Evolutionary conservation across 2,329 filamentous ascomycete species (phyloP).

Genomic region (Cryphonectria nitschkei): DNA sequence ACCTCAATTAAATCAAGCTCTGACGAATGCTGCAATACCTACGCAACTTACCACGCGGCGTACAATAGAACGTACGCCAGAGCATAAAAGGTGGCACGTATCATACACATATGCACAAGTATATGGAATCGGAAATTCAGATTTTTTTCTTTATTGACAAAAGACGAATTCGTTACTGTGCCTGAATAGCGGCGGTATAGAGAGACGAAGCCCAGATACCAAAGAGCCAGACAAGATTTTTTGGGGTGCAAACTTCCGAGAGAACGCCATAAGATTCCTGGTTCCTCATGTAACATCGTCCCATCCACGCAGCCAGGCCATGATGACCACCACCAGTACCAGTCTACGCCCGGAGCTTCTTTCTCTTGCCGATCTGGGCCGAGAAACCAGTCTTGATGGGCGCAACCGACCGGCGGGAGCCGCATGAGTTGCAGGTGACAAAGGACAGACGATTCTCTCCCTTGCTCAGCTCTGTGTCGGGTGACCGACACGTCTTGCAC

Average conservation of each 20-base stretch:
- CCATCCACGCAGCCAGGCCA: slow-evolving; percentile 8
- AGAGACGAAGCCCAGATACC: not conserved
- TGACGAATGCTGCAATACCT: no score
- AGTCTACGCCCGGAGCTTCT: slow-evolving; percentile 82
- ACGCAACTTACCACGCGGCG: not conserved
- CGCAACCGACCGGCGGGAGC: slow-evolving; percentile 83
- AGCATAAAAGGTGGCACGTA: not conserved
- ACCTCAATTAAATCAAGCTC: not conserved
- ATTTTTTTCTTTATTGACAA: not conserved
- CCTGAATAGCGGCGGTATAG: not conserved
- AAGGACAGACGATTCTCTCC: slow-evolving; percentile 99
- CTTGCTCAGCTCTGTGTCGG: slow-evolving; percentile 96
- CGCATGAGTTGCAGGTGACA: slow-evolving; percentile 92
- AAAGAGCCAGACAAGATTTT: slow-evolving; percentile 1
- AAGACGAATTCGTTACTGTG: not conserved
- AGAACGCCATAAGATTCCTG: slow-evolving; percentile 13
- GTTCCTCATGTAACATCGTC: slow-evolving; percentile 21
- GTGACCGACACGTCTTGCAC: slow-evolving; percentile 96
- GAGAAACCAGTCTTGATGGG: slow-evolving; percentile 99
- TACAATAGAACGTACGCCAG: not conserved
- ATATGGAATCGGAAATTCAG: not conserved
- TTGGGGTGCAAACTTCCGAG: not conserved
- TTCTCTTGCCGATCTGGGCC: slow-evolving; percentile 98
- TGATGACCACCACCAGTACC: slow-evolving; percentile 2
- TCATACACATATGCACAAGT: not conserved